These are phyloP conservation scores for Magnaporthiopsis incrustans DNA, from an alignment of 2,329 filamentous ascomycete genomes.

Conservation along the genomic window DNA sequence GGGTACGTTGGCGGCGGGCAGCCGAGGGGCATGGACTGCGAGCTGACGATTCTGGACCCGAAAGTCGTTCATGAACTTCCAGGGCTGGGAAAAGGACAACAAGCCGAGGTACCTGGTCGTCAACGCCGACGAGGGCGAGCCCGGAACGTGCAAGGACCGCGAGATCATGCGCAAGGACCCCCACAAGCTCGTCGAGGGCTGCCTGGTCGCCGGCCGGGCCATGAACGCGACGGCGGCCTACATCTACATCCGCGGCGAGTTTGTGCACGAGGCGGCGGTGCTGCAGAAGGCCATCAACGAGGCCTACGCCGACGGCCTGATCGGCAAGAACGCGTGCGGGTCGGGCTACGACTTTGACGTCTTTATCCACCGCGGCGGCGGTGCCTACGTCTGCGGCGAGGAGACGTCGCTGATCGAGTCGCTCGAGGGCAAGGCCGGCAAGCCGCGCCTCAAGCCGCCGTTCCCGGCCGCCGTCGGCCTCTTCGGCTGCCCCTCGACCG, in stretches of 20 bases:
- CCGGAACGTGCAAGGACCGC: slow-evolving; percentile 97
- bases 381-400: slow-evolving; percentile 96
- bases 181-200: slow-evolving; percentile 97
- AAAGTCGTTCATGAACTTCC: slow-evolving; percentile 99
- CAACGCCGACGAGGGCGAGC: slow-evolving; percentile 97
- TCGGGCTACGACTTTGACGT: slow-evolving; percentile 98
- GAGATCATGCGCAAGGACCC: slow-evolving; percentile 99
- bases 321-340: slow-evolving; percentile 96
- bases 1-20: slow-evolving; percentile 52
- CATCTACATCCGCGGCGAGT: slow-evolving; percentile 99
- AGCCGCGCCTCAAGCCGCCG: slow-evolving; percentile 95
- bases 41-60: slow-evolving; percentile 1
- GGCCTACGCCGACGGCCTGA: slow-evolving; percentile 87
- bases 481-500: slow-evolving; percentile 95
- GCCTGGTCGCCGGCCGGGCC: slow-evolving; percentile 86
- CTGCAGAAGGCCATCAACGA: slow-evolving; percentile 95
- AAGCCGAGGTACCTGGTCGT: slow-evolving; percentile 96
- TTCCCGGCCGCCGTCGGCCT: slow-evolving; percentile 96
- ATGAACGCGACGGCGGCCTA: slow-evolving; percentile 99
- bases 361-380: slow-evolving; percentile 91
- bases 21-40: too few species aligned
- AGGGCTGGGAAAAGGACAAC: slow-evolving; percentile 96
- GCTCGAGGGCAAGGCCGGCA: slow-evolving; percentile 95
- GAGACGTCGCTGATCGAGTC: slow-evolving; percentile 98
- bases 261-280: slow-evolving; percentile 89